Conservation (phyloP, 2,329 filamentous ascomycete species). For the Zarea fungicola region DNA sequence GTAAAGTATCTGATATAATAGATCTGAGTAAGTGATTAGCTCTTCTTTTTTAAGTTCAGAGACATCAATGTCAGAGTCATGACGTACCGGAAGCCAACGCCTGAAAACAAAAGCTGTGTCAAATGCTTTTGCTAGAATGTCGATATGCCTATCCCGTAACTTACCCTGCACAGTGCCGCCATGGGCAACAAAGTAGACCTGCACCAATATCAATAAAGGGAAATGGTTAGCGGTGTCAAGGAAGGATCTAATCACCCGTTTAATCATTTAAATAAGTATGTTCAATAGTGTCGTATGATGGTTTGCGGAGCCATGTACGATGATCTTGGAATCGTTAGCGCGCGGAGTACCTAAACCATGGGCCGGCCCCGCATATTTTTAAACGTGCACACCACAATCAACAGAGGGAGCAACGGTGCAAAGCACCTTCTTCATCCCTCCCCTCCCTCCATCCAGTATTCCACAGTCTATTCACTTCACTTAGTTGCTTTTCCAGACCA, state of each 20-base stretch:
- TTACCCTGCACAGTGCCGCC: constrained; percentile 63
- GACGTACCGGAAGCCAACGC: constrained; percentile 50
- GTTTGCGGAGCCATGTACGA: too few relatives aligned
- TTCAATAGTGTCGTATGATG: too few relatives aligned
- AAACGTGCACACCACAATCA: too few relatives aligned
- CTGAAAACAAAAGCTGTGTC: constrained; percentile 35
- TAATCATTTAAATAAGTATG: too few relatives aligned
- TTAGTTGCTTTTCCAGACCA: neutral
- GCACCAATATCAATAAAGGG: neutral
- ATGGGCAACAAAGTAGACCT: constrained; percentile 61
- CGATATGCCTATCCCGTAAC: too few relatives aligned
- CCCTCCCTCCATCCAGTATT: neutral
- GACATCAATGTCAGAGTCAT: constrained; percentile 2
- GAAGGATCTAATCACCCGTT: too few relatives aligned
- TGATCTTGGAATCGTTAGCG: too few relatives aligned
- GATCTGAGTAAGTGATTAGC: neutral
- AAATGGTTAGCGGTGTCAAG: too few relatives aligned
- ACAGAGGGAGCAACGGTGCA: too few relatives aligned
- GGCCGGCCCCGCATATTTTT: too few relatives aligned
- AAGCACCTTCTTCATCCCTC: neutral
- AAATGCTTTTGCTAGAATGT: too few relatives aligned
- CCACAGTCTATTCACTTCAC: neutral
- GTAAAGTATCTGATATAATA: constrained; percentile 46
- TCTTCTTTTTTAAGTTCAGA: neutral
- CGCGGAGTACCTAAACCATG: too few relatives aligned